Conservation (phyloP, 2,329 filamentous ascomycete genomes). For the Phaeosphaeriaceae sp. region DNA sequence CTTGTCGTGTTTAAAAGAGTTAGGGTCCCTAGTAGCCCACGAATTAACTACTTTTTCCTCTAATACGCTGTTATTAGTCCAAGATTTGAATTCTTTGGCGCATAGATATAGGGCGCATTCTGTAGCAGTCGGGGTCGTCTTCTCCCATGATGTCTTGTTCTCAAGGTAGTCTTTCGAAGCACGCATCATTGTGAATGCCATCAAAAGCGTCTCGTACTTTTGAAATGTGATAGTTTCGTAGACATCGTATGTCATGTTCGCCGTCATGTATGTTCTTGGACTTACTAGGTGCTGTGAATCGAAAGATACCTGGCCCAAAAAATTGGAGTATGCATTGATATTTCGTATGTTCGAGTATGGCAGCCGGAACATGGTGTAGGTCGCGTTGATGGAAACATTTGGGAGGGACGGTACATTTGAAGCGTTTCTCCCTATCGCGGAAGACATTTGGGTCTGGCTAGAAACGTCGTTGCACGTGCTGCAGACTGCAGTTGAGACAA, state of each 20-base stretch:
- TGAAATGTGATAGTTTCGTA: constrained; percentile 4
- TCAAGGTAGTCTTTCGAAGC: constrained; percentile 8
- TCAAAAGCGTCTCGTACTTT: constrained; percentile 1
- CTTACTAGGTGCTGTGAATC: not conserved
- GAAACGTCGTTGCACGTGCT: constrained; percentile 14
- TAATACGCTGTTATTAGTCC: constrained; percentile 1
- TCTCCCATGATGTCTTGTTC: constrained; percentile 3
- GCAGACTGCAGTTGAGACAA: constrained; percentile 12
- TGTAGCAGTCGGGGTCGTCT: constrained; percentile 6
- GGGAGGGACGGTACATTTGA: not conserved
- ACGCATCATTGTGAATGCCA: constrained; percentile 4
- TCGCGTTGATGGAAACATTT: not conserved
- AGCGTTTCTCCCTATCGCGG: not conserved
- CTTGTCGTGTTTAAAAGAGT: not conserved
- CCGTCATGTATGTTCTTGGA: constrained; percentile 1
- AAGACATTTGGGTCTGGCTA: not conserved
- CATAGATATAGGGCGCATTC: constrained; percentile 19
- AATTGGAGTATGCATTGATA: not conserved
- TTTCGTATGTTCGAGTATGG: constrained; percentile 5
- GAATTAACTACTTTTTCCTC: constrained; percentile 2
- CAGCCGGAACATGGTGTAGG: not conserved
- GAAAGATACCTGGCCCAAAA: not conserved
- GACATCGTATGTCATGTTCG: constrained; percentile 1
- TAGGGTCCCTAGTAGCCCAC: constrained; percentile 8
- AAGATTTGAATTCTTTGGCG: constrained; percentile 12